Base-by-base conservation (phyloP, 805 yeast species). In the Kuraishia piskuri region DNA sequence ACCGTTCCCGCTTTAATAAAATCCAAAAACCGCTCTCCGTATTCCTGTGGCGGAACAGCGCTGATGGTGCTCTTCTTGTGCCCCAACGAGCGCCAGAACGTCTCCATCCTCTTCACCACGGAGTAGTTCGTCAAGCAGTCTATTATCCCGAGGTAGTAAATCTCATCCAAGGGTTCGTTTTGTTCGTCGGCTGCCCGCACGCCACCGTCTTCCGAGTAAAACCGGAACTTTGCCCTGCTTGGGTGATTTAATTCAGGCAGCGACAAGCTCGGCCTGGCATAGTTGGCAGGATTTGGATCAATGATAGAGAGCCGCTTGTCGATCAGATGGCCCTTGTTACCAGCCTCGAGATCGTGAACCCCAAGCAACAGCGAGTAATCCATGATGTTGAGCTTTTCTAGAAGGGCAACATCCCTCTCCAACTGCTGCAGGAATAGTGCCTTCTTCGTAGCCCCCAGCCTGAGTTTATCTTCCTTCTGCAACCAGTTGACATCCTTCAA, bases 301-400 rank as follows among this genome's bases (percentile, higher is more conserved):
- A 22, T 21, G 10, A 56, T 50, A 3, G 40, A 31, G 14, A 31
- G 40, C 8, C 40, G 40, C 14, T 31, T 31, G 40, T 31, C 40
- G 9, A 31, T 31, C 14, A 31, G 40, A 31, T 31, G 40, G 4
- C 40, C 40, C 49, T 53, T 51, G 22, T 51, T 56, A 2, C 85
- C 88, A 57, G 76, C 73, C 25, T 75, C 73, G 56, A 86, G 71
- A 64, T 91, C 94, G 64, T 90, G 97, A 31, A 91, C 77, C 0
- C 99, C 99, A 48, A 95, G 70, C 50, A 94, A 72, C 56, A 94
- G 74, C 0, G 97, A 90, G 68, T 95, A 94, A 67, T 94, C 99
- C 99, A 94, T 94, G 37, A 89, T 91, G 60, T 90, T 90, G 57
- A 90, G 72, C 54, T 78, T 76, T 56, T 89, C 77, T 48, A 94